Percentiles rank a stretch among this genome's conserved stretches.
Conservation (phyloP, 306 rosid genomes). For the Corylus heterophylla region DNA sequence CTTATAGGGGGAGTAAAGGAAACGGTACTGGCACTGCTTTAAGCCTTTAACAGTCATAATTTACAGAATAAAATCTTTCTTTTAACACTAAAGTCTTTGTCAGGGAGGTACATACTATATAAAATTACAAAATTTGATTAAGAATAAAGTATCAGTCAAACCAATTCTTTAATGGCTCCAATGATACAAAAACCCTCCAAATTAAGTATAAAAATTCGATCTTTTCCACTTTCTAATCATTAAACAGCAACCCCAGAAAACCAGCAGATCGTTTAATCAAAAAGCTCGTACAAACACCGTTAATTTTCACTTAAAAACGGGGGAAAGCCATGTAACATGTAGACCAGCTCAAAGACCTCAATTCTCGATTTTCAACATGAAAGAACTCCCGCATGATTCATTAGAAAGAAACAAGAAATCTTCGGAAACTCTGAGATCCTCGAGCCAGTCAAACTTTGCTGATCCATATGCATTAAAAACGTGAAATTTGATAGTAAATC, state of each 20-base stretch:
- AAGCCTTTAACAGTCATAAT: conserved; percentile 21
- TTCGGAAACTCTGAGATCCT: conserved; percentile 42
- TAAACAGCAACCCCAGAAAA: conserved; percentile 24
- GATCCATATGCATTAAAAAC: conserved; percentile 55
- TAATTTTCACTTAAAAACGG: conserved; percentile 27
- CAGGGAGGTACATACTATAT: conserved; percentile 33
- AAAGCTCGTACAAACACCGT: conserved; percentile 19
- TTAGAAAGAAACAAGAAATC: conserved; percentile 30
- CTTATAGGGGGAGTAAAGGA: conserved; percentile 20
- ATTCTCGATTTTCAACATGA: conserved; percentile 24
- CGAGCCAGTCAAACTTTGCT: conserved; percentile 33
- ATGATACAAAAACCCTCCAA: conserved; percentile 45
- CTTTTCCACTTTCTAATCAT: conserved; percentile 35
- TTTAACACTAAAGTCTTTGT: conserved; percentile 49
- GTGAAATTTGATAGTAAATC: conserved; percentile 28
- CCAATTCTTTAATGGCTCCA: conserved; percentile 50
- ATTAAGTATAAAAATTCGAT: conserved; percentile 34
- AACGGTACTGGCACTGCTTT: background rate
- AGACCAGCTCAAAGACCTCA: conserved; percentile 17
- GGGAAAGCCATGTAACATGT: conserved; percentile 32
- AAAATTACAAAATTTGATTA: conserved; percentile 35
- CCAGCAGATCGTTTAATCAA: conserved; percentile 27
- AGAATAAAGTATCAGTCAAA: conserved; percentile 55
- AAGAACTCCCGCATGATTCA: conserved; percentile 21
- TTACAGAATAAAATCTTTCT: conserved; percentile 41